A percentile compares a stretch with the other conserved stretches of the same genome.
Evolutionary conservation across 2,329 filamentous ascomycete species (phyloP).

Genomic region (Colletotrichum acutatum): DNA sequence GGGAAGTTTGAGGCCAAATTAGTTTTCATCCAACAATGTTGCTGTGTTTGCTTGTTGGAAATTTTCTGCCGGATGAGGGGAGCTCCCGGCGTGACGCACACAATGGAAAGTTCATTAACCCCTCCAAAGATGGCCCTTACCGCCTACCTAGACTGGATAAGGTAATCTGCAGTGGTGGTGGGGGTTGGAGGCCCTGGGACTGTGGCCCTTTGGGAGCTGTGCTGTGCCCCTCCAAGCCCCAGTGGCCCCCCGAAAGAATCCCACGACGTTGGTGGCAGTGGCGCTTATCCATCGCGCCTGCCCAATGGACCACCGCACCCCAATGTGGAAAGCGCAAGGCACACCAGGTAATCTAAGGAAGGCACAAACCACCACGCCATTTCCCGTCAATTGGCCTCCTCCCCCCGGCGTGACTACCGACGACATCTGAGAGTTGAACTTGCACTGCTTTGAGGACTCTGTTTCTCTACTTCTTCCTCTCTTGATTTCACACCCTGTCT

Average conservation of each 20-base stretch:
- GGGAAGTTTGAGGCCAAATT: slow-evolving; percentile 26
- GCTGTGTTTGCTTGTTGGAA: slow-evolving; percentile 12
- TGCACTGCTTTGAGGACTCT: slow-evolving; percentile 2
- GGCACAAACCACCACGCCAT: slow-evolving; percentile 1
- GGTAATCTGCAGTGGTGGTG: not conserved
- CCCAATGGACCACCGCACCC: not conserved
- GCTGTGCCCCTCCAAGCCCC: slow-evolving; percentile 22
- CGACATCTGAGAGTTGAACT: not conserved
- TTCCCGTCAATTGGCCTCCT: not conserved
- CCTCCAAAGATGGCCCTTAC: slow-evolving; percentile 4
- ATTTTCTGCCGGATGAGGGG: slow-evolving; percentile 35
- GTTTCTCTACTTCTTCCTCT: not conserved
- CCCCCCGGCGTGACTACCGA: slow-evolving; percentile 16
- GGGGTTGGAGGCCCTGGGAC: not conserved
- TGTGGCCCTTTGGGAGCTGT: not conserved
- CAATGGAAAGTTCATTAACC: not conserved
- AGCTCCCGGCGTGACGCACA: slow-evolving; percentile 33
- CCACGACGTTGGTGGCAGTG: not conserved
- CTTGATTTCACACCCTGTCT: too few relatives aligned
- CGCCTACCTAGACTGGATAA: not conserved
- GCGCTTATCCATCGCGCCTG: not conserved
- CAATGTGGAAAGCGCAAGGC: slow-evolving; percentile 8
- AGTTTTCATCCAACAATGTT: not conserved
- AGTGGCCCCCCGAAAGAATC: not conserved
- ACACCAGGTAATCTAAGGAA: not conserved